Evolutionary conservation across 1,284 basidiomycete species (phyloP).

Genomic region (Cystobasidiaceae sp.): DNA sequence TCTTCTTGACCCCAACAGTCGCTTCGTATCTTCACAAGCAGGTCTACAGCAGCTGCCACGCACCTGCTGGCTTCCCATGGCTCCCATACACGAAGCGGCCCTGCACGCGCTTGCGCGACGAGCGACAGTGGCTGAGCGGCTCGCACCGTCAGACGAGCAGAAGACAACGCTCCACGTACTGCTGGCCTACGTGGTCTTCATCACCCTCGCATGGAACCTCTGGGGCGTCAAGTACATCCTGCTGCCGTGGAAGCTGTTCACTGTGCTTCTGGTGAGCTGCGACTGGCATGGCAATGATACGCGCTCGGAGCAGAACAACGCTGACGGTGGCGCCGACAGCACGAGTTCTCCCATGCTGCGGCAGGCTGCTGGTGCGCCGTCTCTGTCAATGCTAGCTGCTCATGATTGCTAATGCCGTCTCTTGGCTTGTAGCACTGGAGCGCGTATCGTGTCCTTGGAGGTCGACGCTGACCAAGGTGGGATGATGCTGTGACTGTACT

Average conservation of each 20-base stretch:
- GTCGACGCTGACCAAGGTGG: slow-evolving; percentile 61
- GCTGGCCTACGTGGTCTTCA: slow-evolving; percentile 24
- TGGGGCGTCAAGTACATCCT: slow-evolving; percentile 27
- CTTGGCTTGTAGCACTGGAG: slow-evolving; percentile 63
- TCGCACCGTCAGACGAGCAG: slow-evolving; percentile 20
- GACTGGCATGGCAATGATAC: background rate
- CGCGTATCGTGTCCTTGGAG: slow-evolving; percentile 79
- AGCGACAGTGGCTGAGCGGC: slow-evolving; percentile 27
- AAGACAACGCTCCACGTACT: slow-evolving; percentile 17
- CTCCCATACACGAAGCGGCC: slow-evolving; percentile 7
- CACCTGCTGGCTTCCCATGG: background rate
- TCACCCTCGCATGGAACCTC: slow-evolving; percentile 27
- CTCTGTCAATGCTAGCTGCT: background rate
- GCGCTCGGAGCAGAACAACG: background rate
- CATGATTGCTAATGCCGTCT: background rate
- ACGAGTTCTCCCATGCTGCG: slow-evolving; percentile 43
- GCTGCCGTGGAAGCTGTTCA: slow-evolving; percentile 21
- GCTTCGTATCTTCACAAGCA: no score
- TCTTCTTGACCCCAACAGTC: no score
- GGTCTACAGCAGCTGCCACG: background rate
- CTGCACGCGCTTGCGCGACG: background rate
- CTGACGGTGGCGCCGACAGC: background rate
- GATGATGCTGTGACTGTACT: no score
- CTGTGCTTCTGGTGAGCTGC: background rate
- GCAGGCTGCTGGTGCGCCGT: slow-evolving; percentile 49